Conservation (phyloP, 2,329 filamentous ascomycete species). For the Aspergillaceae sp. region DNA sequence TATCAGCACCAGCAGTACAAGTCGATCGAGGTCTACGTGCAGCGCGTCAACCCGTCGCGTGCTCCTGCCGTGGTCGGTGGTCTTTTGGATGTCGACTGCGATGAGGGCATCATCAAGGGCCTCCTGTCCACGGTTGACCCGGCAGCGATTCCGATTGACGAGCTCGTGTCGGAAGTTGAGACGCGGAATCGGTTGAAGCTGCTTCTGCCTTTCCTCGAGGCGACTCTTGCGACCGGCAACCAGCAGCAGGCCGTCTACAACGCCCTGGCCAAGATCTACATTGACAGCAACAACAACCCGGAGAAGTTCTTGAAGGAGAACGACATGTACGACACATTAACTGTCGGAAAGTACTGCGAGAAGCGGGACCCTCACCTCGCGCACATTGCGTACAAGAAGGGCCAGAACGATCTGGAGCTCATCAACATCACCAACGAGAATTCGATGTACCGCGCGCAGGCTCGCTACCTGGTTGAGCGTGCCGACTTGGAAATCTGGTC, state of each 20-base stretch:
- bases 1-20: conserved; percentile 99
- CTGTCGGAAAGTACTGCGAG: conserved; percentile 95
- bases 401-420: conserved; percentile 92
- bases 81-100: conserved; percentile 91
- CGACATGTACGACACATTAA: conserved; percentile 86
- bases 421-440: conserved; percentile 99
- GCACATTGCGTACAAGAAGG: conserved; percentile 91
- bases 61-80: conserved; percentile 91
- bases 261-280: conserved; percentile 97
- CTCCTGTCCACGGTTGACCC: conserved; percentile 78
- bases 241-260: conserved; percentile 97
- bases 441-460: conserved; percentile 98
- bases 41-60: conserved; percentile 85
- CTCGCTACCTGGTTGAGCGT: conserved; percentile 85
- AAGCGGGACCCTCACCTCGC: conserved; percentile 95
- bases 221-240: conserved; percentile 79
- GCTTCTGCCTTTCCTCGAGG: conserved; percentile 89
- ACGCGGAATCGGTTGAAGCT: conserved; percentile 91
- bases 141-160: conserved; percentile 80
- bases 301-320: conserved; percentile 98
- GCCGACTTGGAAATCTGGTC: conserved; percentile 85
- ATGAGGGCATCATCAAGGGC: conserved; percentile 91
- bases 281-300: conserved; percentile 95
- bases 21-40: conserved; percentile 96
- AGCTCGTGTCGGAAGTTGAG: conserved; percentile 92